Evolutionary conservation across 1,139 yeast species (phyloP), one percentile per base, ranked within the genome.

Genomic region (Protomyces gravidus): DNA sequence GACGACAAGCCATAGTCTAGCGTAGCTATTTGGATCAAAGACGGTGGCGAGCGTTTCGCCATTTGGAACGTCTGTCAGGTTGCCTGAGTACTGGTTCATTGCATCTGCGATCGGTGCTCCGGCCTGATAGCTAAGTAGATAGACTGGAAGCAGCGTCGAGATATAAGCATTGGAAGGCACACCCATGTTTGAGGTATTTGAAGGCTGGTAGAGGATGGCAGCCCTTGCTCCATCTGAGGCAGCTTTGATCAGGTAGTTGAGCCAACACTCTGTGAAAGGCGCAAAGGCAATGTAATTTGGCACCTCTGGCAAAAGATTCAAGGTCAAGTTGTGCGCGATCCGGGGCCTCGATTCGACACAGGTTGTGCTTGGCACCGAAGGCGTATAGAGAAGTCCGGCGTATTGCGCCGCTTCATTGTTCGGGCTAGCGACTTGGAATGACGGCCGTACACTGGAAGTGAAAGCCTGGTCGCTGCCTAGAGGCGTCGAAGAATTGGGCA

Each of bases 21-120:
- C 65, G 19, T 62, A 61, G 59, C 61, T 64, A 4, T 62, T 61
- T 21, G 55, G 46, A 25, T 63, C 62, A 39, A 42, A 64, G 40
- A 60, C 42, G 4, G 51, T 17, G 7, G 57, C 45, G 11, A 64
- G 58, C 39, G 55, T 50, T 1, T 25, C 6, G 11, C 64, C 66
- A 28, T 55, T 28, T 6, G 66, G 66, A 3, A 61, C 65, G 26
- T 27, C 46, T n/a, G 28, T 15, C 25, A 53, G 21, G 19, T 45
- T 50, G 6, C 51, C 48, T 15, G 39, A 32, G 19, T 53, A 53
- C 28, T 15, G 46, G 15, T 53, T 53, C 58, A 53, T 53, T 9
- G 58, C 58, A n/a, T 23, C n/a, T 26, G 58, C 58, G 25, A 53
- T 28, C 15, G 51, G 50, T 19, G 50, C 36, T 13, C 46, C 58